phyloP scores from a whole-genome alignment of 192 early-diverging fungal genomes.

The Rhizoclosmatium sp. region DNA sequence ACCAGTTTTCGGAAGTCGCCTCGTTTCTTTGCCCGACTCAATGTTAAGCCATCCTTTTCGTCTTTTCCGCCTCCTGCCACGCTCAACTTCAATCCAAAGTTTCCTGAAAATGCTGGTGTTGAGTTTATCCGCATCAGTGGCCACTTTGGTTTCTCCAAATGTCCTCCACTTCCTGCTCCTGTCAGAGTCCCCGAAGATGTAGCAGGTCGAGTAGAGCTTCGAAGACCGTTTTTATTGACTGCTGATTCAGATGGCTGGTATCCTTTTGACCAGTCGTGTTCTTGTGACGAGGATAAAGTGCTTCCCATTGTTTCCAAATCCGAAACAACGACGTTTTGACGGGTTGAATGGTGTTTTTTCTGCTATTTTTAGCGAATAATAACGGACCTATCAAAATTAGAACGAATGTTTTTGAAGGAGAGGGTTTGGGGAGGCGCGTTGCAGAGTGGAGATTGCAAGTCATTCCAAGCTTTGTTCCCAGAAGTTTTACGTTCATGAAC shows the following conservation, averaged over 20 bases:
- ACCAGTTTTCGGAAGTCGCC: conserved; percentile 11
- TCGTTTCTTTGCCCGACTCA: not conserved
- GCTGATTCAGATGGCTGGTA: conserved; percentile 6
- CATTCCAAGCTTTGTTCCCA: too few relatives aligned
- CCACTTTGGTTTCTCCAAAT: not conserved
- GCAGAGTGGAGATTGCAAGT: too few relatives aligned
- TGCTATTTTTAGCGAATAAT: too few relatives aligned
- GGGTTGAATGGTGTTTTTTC: too few relatives aligned
- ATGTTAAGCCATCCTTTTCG: not conserved
- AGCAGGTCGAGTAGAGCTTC: not conserved
- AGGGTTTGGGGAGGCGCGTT: too few relatives aligned
- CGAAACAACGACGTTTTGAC: too few relatives aligned
- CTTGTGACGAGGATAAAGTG: not conserved
- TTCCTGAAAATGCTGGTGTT: not conserved
- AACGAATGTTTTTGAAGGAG: too few relatives aligned
- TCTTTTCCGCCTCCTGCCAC: not conserved
- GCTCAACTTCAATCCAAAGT: not conserved
- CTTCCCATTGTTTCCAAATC: conserved; percentile 8
- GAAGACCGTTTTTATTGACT: not conserved
- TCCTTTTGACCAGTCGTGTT: conserved; percentile 26
- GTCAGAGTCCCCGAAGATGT: not conserved
- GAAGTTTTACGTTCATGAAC: too few relatives aligned
- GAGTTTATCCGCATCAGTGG: not conserved
- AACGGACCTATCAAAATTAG: too few relatives aligned
- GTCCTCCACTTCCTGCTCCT: not conserved